Evolutionary conservation across 1,139 yeast genomes (phyloP).

Genomic region (Nakaseomyces bracarensis): DNA sequence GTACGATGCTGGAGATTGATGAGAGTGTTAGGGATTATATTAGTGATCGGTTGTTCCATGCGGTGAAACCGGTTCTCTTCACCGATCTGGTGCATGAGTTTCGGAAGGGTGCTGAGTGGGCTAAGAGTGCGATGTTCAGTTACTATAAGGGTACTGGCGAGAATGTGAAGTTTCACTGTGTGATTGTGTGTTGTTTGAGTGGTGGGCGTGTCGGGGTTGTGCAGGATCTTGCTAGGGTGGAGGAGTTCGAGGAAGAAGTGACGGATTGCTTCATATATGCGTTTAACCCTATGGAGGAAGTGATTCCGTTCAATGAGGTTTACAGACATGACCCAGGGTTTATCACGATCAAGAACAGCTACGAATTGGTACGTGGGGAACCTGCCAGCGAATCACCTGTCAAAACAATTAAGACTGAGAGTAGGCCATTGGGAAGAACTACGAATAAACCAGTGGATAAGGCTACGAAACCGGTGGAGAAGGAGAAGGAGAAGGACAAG

Average conservation of each 20-base stretch:
- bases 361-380: constrained; percentile 10
- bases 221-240: constrained; percentile 14
- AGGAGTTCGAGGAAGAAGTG: constrained; percentile 13
- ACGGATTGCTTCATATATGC: constrained; percentile 30
- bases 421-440: too few species aligned
- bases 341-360: constrained; percentile 20
- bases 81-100: constrained; percentile 26
- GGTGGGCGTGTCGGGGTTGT: constrained; percentile 20
- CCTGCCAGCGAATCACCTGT: not conserved
- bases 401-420: constrained; percentile 12
- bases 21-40: constrained; percentile 10
- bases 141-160: constrained; percentile 22
- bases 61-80: constrained; percentile 24
- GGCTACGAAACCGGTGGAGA: too few species aligned
- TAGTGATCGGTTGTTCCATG: constrained; percentile 21
- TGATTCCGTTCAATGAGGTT: constrained; percentile 21
- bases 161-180: constrained; percentile 23
- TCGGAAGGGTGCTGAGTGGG: constrained; percentile 21
- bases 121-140: constrained; percentile 25
- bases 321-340: constrained; percentile 10
- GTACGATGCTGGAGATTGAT: not conserved
- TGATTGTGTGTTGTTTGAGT: constrained; percentile 21
- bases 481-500: constrained; percentile 12
- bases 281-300: constrained; percentile 27
- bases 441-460: too few species aligned